phyloP scores from a whole-genome alignment of 352 stramenopile species.

The Elongisporangium anandrum region DNA sequence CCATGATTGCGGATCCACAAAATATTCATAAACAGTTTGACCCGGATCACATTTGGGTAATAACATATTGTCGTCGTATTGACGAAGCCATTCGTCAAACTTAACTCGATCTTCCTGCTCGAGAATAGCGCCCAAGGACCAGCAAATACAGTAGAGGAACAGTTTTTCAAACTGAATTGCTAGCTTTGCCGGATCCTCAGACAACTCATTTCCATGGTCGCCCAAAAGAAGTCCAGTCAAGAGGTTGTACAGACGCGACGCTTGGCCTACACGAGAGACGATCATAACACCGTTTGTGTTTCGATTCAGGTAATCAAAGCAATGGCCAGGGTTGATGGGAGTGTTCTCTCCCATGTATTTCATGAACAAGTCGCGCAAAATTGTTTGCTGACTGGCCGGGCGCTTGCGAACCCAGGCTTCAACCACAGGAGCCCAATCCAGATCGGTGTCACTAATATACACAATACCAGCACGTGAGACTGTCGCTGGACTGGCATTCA shows the following conservation, averaged over 20 bases:
- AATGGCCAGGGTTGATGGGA: conserved; percentile 91
- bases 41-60: conserved; percentile 89
- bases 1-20: conserved; percentile 88
- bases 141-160: conserved; percentile 96
- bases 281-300: conserved; percentile 93
- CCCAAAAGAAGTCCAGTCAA: conserved; percentile 90
- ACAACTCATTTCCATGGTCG: conserved; percentile 61
- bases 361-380: conserved; percentile 90
- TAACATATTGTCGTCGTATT: conserved; percentile 88
- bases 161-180: conserved; percentile 92
- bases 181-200: conserved; percentile 63
- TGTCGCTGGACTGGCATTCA: conserved; percentile 96
- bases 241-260: conserved; percentile 77
- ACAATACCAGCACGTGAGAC: conserved; percentile 97
- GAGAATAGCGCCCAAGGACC: conserved; percentile 94
- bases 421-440: conserved; percentile 96
- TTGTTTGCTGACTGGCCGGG: conserved; percentile 76
- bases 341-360: conserved; percentile 97
- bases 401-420: conserved; percentile 96
- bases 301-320: conserved; percentile 95
- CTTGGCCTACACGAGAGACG: conserved; percentile 89
- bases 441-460: conserved; percentile 97
- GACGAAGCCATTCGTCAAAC: conserved; percentile 95
- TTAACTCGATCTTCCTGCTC: conserved; percentile 95
- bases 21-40: conserved; percentile 93